Conservation (phyloP, 1,139 yeast species). For the Tardiomyces depauwii region DNA sequence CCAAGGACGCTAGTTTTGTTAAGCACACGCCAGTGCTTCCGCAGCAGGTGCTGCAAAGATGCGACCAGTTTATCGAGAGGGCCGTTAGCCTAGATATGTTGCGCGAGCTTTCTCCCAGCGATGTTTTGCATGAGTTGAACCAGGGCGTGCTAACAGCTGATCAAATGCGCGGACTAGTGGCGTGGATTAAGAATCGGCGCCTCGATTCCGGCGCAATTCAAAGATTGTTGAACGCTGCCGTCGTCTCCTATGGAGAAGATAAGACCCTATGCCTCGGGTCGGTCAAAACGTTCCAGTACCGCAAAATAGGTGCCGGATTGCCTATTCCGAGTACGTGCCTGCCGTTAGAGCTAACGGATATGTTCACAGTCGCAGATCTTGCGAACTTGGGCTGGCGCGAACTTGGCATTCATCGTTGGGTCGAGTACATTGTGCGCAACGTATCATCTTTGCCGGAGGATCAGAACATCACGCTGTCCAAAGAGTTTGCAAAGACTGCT, state of each 20-base stretch:
- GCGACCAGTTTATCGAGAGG: constrained; percentile 14
- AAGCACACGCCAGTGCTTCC: constrained; percentile 23
- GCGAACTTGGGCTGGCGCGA: constrained; percentile 21
- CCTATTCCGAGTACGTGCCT: constrained; percentile 26
- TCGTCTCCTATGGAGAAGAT: constrained; percentile 10
- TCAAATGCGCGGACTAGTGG: constrained; percentile 1
- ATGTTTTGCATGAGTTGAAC: constrained; percentile 8
- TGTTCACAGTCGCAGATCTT: constrained; percentile 9
- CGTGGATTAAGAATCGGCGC: constrained; percentile 1
- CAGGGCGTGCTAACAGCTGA: constrained; percentile 1
- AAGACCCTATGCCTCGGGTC: constrained; percentile 6
- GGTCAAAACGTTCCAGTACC: constrained; percentile 16
- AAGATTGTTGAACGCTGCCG: constrained; percentile 8
- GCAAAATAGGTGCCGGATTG: constrained; percentile 15
- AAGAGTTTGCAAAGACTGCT: constrained; percentile 19
- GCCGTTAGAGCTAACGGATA: constrained; percentile 15
- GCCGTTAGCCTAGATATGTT: constrained; percentile 5
- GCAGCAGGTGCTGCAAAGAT: constrained; percentile 13
- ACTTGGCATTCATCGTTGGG: constrained; percentile 20
- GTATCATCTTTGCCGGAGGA: constrained; percentile 8
- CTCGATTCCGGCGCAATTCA: constrained; percentile 4
- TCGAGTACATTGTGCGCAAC: constrained; percentile 12
- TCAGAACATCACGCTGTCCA: constrained; percentile 13
- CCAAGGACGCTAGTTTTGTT: constrained; percentile 21
- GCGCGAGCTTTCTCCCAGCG: constrained; percentile 3